These are phyloP conservation scores for Dorcoceras hygrometricum DNA, from an alignment of 257 asterid genomes.

Conservation along the genomic window DNA sequence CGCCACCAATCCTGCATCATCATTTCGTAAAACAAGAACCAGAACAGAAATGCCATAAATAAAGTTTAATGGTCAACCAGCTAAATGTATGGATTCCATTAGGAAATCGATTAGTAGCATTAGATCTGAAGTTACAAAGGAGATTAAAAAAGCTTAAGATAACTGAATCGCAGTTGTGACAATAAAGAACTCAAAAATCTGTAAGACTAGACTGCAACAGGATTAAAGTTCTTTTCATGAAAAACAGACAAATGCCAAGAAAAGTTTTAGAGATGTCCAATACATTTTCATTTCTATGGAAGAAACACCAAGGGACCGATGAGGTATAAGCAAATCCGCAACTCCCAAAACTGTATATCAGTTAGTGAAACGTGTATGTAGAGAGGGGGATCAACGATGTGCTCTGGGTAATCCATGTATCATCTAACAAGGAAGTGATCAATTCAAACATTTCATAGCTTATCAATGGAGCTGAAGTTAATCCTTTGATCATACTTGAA, in stretches of 20 bases:
- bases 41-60: background rate
- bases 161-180: background rate
- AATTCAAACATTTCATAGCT: no score
- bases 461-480: background rate
- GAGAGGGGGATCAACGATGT: background rate
- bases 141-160: background rate
- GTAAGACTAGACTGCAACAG: no score
- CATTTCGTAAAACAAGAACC: background rate
- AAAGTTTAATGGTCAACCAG: conserved; percentile 1
- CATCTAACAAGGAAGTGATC: background rate
- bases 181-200: no score
- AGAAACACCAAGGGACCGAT: background rate
- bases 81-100: no score
- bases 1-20: conserved; percentile 47
- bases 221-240: no score
- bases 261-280: background rate
- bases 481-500: background rate
- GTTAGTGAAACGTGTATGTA: background rate
- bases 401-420: background rate
- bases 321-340: background rate
- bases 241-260: background rate
- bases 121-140: background rate
- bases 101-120: background rate
- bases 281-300: background rate
- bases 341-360: background rate